Percentiles rank a stretch among this genome's conserved stretches.
Evolutionary conservation across 495 filamentous ascomycete species (phyloP).

Genomic region (Cryomyces antarcticus): DNA sequence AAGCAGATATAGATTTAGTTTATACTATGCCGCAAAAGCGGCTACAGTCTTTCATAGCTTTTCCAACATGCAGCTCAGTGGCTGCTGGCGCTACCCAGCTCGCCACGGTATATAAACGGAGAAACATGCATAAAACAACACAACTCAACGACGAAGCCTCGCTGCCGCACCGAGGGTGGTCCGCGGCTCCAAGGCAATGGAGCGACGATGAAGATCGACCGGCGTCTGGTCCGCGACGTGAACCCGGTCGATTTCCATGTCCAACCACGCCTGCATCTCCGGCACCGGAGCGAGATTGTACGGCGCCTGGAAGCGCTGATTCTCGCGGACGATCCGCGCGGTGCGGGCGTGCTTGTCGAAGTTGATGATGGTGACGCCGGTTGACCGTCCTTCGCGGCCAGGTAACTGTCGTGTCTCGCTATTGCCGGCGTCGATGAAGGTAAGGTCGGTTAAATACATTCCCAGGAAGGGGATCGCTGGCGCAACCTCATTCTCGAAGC

Average conservation of each 20-base stretch:
- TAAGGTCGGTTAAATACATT: conserved; percentile 80
- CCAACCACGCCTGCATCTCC: conserved; percentile 88
- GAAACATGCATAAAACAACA: too few relatives aligned
- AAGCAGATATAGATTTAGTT: too few relatives aligned
- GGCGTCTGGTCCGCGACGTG: conserved; percentile 60
- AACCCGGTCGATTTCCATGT: conserved; percentile 62
- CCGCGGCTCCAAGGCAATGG: conserved; percentile 68
- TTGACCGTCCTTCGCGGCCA: conserved; percentile 23
- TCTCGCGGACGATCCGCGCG: conserved; percentile 82
- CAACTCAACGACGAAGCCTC: too few relatives aligned
- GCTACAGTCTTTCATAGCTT: too few relatives aligned
- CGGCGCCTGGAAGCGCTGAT: conserved; percentile 93
- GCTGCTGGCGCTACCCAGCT: too few relatives aligned
- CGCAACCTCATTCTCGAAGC: conserved; percentile 70
- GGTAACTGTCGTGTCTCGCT: conserved; percentile 49
- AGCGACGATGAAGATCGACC: conserved; percentile 63
- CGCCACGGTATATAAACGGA: too few relatives aligned
- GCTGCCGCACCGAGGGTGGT: too few relatives aligned
- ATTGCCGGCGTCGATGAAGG: conserved; percentile 85
- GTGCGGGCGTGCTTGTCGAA: conserved; percentile 96
- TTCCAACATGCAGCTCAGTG: too few relatives aligned
- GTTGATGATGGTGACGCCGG: conserved; percentile 68
- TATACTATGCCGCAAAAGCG: too few relatives aligned
- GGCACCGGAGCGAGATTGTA: conserved; percentile 69
- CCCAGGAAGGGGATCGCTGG: conserved; percentile 95